phyloP scores from a whole-genome alignment of 305 asterid genomes.

The Fraxinus greggii region DNA sequence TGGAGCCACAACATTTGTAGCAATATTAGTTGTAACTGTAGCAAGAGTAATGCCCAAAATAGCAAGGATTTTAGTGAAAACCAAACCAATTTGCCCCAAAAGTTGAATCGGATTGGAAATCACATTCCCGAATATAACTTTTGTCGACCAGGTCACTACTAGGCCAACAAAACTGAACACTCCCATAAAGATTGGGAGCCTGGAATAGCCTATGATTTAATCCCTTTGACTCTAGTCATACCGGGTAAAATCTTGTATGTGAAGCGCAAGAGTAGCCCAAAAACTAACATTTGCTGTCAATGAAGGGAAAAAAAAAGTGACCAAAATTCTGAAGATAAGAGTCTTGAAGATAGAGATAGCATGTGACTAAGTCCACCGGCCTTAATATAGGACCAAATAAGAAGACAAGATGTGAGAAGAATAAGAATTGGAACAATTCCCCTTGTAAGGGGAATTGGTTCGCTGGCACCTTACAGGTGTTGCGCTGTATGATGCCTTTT shows the following conservation, averaged over 20 bases:
- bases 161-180: slow-evolving; percentile 77
- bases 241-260: slow-evolving; percentile 85
- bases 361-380: slow-evolving; percentile 82
- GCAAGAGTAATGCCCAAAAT: slow-evolving; percentile 76
- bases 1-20: slow-evolving; percentile 91
- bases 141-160: slow-evolving; percentile 86
- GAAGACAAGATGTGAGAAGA: slow-evolving; percentile 46
- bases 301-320: slow-evolving; percentile 64
- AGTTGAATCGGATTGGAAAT: slow-evolving; percentile 77
- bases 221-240: slow-evolving; percentile 66
- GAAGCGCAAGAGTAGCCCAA: slow-evolving; percentile 80
- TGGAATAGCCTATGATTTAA: slow-evolving; percentile 66
- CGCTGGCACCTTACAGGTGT: no score
- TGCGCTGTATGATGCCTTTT: no score
- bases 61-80: slow-evolving; percentile 56
- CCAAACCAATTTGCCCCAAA: slow-evolving; percentile 65
- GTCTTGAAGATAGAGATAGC: slow-evolving; percentile 63
- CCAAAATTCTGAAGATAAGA: slow-evolving; percentile 65
- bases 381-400: slow-evolving; percentile 58
- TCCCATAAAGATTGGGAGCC: slow-evolving; percentile 83
- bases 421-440: slow-evolving; percentile 25
- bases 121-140: slow-evolving; percentile 58
- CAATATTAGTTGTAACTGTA: slow-evolving; percentile 75
- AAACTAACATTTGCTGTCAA: slow-evolving; percentile 83
- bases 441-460: no score